phyloP scores from a whole-genome alignment of 164 flowering plant species.

The Vitis amurensis region DNA sequence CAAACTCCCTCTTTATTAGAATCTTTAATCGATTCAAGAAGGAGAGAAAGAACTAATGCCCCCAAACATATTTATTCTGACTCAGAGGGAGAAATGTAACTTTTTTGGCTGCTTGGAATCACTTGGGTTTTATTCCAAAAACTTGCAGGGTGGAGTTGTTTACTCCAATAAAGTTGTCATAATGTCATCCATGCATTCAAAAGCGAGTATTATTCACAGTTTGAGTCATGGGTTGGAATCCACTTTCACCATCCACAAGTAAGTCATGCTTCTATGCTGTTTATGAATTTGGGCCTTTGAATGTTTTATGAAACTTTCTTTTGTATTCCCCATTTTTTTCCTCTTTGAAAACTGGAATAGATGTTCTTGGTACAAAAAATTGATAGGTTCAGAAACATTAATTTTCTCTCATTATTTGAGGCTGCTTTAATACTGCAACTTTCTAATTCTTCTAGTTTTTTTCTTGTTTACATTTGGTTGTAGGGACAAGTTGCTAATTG shows the following conservation, averaged over 20 bases:
- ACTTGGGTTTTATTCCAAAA: neutral
- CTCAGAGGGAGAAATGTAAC: too few species aligned
- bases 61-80: too few species aligned
- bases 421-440: neutral
- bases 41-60: too few species aligned
- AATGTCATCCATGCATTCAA: conserved; percentile 58
- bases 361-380: neutral
- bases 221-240: conserved; percentile 61
- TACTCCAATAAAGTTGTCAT: conserved; percentile 71
- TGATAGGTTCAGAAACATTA: neutral
- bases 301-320: neutral
- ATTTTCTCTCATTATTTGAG: neutral
- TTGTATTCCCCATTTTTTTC: neutral
- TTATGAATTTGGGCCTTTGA: neutral
- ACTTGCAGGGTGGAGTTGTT: conserved; percentile 75
- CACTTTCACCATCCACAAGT: conserved; percentile 64
- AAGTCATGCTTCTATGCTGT: conserved; percentile 13
- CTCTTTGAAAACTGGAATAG: neutral
- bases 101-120: neutral
- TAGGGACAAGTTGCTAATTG: conserved; percentile 67
- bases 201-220: conserved; percentile 40
- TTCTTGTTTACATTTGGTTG: conserved; percentile 11
- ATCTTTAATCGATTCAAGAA: too few species aligned
- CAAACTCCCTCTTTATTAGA: conserved; percentile 1
- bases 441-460: neutral